Conservation (phyloP, 106 monocot species). For the Dendrobium officinale region DNA sequence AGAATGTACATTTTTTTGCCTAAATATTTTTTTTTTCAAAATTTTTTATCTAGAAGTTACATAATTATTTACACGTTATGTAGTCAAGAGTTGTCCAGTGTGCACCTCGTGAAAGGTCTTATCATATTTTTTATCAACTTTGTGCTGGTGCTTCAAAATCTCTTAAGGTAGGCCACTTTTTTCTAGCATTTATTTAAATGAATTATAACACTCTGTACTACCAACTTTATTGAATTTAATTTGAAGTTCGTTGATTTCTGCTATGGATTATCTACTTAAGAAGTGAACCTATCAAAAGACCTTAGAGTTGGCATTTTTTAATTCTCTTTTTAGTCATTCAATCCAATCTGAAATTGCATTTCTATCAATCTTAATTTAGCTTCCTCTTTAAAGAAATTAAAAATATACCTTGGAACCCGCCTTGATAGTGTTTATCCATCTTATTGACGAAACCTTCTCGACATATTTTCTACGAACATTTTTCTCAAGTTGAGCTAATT, state of each 20-base stretch:
- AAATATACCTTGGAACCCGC: too few relatives aligned
- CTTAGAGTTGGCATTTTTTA: not conserved
- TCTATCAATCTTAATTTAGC: too few relatives aligned
- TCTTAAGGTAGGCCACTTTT: constrained; percentile 52
- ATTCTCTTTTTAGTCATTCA: not conserved
- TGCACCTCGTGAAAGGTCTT: constrained; percentile 45
- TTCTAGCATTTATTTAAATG: not conserved
- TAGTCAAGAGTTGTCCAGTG: constrained; percentile 99
- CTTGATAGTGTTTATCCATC: too few relatives aligned
- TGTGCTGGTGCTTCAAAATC: constrained; percentile 81
- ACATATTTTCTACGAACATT: too few relatives aligned
- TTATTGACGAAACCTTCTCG: too few relatives aligned
- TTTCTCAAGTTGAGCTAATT: too few relatives aligned
- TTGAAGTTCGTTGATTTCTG: not conserved
- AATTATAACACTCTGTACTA: not conserved
- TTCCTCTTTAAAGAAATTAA: too few relatives aligned
- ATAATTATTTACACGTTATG: constrained; percentile 16
- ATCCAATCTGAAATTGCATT: too few relatives aligned
- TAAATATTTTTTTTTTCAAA: not conserved
- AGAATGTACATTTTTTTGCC: constrained; percentile 59
- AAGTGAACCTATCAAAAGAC: not conserved
- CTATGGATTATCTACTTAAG: not conserved
- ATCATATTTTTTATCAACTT: constrained; percentile 67
- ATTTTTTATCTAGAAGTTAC: not conserved
- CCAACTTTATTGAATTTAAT: not conserved